These are phyloP conservation scores for Aspergillus amoenus DNA, from an alignment of 2,329 filamentous ascomycete species.

Conservation along the genomic window DNA sequence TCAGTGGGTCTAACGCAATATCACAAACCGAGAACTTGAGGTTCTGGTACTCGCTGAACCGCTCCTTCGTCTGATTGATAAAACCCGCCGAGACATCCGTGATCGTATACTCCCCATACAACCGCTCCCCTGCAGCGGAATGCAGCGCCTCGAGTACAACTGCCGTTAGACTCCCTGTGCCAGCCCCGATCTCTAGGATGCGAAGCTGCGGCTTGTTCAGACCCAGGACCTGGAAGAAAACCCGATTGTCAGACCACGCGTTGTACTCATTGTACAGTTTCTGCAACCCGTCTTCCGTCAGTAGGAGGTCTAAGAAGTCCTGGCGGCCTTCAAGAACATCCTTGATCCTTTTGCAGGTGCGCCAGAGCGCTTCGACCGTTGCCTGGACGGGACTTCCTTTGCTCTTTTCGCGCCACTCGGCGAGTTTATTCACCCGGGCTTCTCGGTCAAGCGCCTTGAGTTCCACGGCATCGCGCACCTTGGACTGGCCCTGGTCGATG, in stretches of 20 bases:
- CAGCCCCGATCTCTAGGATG: constrained; percentile 29
- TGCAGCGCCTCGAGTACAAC: neutral
- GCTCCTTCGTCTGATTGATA: constrained; percentile 24
- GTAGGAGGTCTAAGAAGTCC: neutral
- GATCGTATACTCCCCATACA: constrained; percentile 6
- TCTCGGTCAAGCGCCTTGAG: neutral
- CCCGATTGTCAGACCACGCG: neutral
- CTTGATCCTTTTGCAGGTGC: neutral
- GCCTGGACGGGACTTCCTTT: neutral
- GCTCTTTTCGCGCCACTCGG: neutral
- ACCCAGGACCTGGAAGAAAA: constrained; percentile 11
- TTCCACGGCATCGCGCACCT: neutral
- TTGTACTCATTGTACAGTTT: neutral
- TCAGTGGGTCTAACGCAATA: constrained; percentile 26
- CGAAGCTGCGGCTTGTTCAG: constrained; percentile 25
- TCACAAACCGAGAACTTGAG: constrained; percentile 32
- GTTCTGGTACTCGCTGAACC: constrained; percentile 19
- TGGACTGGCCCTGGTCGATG: neutral
- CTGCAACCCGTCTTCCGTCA: neutral
- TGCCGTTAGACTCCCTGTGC: constrained; percentile 23
- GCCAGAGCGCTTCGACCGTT: neutral
- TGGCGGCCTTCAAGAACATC: neutral
- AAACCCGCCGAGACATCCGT: constrained; percentile 32
- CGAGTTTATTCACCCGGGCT: neutral
- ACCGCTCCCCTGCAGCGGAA: neutral